These are phyloP conservation scores for Tetrapisispora pingtungensis DNA, from an alignment of 805 yeast genomes.

Conservation along the genomic window DNA sequence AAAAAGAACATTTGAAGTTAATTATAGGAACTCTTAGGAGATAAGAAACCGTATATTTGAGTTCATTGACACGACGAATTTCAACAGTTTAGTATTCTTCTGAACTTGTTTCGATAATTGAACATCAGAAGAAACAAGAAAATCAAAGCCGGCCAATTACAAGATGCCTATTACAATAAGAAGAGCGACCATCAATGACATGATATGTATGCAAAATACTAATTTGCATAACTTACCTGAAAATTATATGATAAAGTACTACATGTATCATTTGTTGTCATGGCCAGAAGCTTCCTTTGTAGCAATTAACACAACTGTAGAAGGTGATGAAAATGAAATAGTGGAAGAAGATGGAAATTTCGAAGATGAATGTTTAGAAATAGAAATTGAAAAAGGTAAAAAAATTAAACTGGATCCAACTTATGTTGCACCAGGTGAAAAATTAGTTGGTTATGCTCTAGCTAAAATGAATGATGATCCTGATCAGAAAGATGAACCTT, in stretches of 20 bases:
- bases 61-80: too few relatives aligned
- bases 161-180: conserved; percentile 81
- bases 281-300: conserved; percentile 99
- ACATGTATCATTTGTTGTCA: conserved; percentile 83
- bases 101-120: too few relatives aligned
- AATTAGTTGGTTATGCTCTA: conserved; percentile 89
- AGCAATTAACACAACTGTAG: conserved; percentile 62
- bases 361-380: conserved; percentile 14
- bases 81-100: too few relatives aligned
- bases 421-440: conserved; percentile 56
- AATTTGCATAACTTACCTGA: conserved; percentile 88
- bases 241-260: conserved; percentile 84
- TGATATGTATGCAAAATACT: conserved; percentile 94
- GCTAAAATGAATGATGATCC: conserved; percentile 97
- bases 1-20: background rate
- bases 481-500: conserved; percentile 57
- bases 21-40: background rate
- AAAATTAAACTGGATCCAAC: conserved; percentile 48
- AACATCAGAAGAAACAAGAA: background rate
- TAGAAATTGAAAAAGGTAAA: conserved; percentile 15
- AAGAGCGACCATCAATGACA: conserved; percentile 74
- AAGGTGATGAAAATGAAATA: conserved; percentile 9
- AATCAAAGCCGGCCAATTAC: too few relatives aligned
- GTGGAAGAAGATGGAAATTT: conserved; percentile 4
- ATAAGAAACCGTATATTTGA: too few relatives aligned